These are phyloP conservation scores for Apodospora peruviana DNA, from an alignment of 495 filamentous ascomycete species.

Conservation along the genomic window DNA sequence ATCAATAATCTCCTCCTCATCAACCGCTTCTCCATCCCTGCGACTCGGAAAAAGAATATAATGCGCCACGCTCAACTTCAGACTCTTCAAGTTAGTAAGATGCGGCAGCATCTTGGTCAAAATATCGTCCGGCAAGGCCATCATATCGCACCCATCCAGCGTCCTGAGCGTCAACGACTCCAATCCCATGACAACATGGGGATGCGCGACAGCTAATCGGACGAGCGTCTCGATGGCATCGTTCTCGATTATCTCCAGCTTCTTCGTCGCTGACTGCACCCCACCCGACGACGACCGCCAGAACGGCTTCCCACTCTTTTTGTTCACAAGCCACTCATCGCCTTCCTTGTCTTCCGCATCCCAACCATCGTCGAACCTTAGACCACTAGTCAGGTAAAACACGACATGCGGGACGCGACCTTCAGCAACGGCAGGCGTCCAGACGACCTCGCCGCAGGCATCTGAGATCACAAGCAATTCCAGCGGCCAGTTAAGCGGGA, in stretches of 20 bases:
- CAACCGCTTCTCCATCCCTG: not conserved
- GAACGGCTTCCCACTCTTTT: not conserved
- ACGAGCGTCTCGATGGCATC: constrained; percentile 1
- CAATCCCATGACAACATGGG: not conserved
- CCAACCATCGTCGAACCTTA: not conserved
- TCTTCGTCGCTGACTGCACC: not conserved
- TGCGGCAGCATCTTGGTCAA: not conserved
- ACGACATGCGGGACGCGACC: not conserved
- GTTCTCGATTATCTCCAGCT: not conserved
- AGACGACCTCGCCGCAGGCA: not conserved
- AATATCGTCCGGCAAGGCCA: not conserved
- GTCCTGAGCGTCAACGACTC: not conserved
- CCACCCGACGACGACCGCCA: not conserved
- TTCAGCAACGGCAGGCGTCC: not conserved
- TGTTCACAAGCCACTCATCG: not conserved
- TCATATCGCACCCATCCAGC: not conserved
- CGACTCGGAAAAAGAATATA: not conserved
- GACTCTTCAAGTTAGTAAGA: not conserved
- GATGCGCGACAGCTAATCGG: not conserved
- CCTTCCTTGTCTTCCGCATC: not conserved
- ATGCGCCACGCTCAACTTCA: not conserved
- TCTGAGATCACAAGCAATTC: constrained; percentile 5
- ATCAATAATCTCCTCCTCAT: not conserved
- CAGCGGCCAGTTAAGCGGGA: constrained; percentile 3
- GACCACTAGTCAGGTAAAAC: not conserved